phyloP scores from a whole-genome alignment of 441 rosid species.

The Pelargonium myrrhifolium region DNA sequence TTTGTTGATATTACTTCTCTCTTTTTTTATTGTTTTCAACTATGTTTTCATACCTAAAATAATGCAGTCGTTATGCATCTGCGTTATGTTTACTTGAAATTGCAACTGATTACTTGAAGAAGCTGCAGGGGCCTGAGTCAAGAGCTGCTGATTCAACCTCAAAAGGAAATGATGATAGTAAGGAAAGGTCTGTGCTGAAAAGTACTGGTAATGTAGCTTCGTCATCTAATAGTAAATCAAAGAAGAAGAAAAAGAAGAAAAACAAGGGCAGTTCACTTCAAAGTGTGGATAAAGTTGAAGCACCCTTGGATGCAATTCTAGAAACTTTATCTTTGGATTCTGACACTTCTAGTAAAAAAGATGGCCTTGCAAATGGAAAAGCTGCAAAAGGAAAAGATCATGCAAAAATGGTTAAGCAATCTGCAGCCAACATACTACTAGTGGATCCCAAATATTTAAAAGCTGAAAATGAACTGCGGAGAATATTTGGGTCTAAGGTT shows the following conservation, averaged over 20 bases:
- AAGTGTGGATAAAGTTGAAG: slow-evolving; percentile 26
- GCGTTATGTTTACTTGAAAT: slow-evolving; percentile 11
- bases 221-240: slow-evolving; percentile 41
- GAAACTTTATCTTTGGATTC: slow-evolving; percentile 37
- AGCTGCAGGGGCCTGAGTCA: slow-evolving; percentile 32
- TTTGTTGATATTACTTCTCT: neutral
- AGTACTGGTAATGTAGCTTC: slow-evolving; percentile 19
- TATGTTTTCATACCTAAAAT: slow-evolving; percentile 7
- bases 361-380: slow-evolving; percentile 23
- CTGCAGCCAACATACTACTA: slow-evolving; percentile 33
- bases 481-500: slow-evolving; percentile 82
- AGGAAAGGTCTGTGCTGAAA: slow-evolving; percentile 17
- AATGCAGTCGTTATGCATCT: neutral
- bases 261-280: slow-evolving; percentile 39
- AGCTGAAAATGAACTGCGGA: slow-evolving; percentile 65
- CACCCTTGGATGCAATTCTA: slow-evolving; percentile 36
- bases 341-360: slow-evolving; percentile 25
- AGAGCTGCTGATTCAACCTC: slow-evolving; percentile 29
- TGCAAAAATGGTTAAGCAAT: slow-evolving; percentile 23
- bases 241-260: slow-evolving; percentile 60
- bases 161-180: slow-evolving; percentile 19
- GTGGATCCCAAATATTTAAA: slow-evolving; percentile 69
- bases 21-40: neutral
- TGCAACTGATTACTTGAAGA: slow-evolving; percentile 19
- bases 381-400: slow-evolving; percentile 24